phyloP scores from a whole-genome alignment of 2,329 filamentous ascomycete genomes.

The Neofusicoccum cordaticola region DNA sequence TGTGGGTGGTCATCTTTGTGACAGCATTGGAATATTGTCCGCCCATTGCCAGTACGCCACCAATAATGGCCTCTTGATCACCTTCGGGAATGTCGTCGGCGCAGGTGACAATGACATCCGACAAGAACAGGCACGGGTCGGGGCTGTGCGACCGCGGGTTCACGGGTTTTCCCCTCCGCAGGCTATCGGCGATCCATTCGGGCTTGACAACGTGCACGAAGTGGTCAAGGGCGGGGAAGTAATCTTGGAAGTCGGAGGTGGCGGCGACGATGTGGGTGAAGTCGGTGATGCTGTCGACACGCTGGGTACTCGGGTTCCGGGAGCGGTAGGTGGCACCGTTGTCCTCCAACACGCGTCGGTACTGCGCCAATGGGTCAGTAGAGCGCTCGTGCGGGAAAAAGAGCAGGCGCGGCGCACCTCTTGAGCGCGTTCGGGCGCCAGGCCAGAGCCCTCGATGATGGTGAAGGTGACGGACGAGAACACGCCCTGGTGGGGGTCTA shows the following conservation, averaged over 20 bases:
- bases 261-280: slow-evolving; percentile 68
- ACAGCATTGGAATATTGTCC: slow-evolving; percentile 73
- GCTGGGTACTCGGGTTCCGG: slow-evolving; percentile 37
- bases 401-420: slow-evolving; percentile 24
- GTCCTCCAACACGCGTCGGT: slow-evolving; percentile 45
- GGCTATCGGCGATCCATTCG: slow-evolving; percentile 72
- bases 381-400: not conserved
- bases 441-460: slow-evolving; percentile 41
- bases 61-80: slow-evolving; percentile 89
- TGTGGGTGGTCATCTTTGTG: slow-evolving; percentile 76
- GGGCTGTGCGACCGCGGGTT: slow-evolving; percentile 84
- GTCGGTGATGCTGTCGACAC: slow-evolving; percentile 40
- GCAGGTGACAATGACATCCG: slow-evolving; percentile 76
- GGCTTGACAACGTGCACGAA: slow-evolving; percentile 84
- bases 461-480: slow-evolving; percentile 42
- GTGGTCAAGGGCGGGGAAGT: slow-evolving; percentile 67
- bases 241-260: slow-evolving; percentile 90
- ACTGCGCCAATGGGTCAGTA: slow-evolving; percentile 35
- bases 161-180: slow-evolving; percentile 67
- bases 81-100: slow-evolving; percentile 79
- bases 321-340: slow-evolving; percentile 49
- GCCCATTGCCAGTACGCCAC: slow-evolving; percentile 84
- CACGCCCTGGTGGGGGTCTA: slow-evolving; percentile 25
- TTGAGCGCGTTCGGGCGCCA: slow-evolving; percentile 28
- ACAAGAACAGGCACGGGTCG: slow-evolving; percentile 87